Base-by-base conservation (phyloP, 2,329 filamentous ascomycete genomes). In the Sporothrix schenckii region DNA sequence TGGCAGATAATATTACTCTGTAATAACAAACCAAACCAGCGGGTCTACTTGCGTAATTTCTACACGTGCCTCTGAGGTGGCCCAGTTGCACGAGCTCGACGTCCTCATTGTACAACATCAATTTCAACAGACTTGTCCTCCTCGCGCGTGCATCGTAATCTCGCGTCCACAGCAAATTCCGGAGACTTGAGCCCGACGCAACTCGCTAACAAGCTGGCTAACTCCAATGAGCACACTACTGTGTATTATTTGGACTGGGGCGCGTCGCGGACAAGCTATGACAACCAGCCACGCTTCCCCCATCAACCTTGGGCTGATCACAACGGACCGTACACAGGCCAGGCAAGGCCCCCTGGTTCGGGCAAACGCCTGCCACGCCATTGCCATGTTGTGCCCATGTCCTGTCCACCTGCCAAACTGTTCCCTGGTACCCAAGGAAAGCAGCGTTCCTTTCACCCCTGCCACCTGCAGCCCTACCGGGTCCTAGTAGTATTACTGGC, bases 401-500 rank as follows among this genome's bases (percentile, higher is more conserved):
- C 34, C 34, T 34, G 34, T 34, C 34, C 39, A 19, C 19, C 34
- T 44, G 56, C n/a, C 34, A 58, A 58, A 30, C 39, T 24, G 53
- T 39, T 14, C 52, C 27, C 53, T 34, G 53, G 27, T 21, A 56
- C 21, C 52, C 52, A 54, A 54, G 27, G 30, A 14, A n/a, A 39
- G 30, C 5, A 4, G 13, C 61, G 7, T 13, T 14, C 14, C 52
- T 24, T 13, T 16, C 24, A 27, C 67, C 68, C 68, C 41, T 63
- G 68, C 63, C 68, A 53, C n/a, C 68, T 69, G 68, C 68, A 69
- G 68, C 68, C 68, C 68, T 69, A 69, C 21, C 34, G 34, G 34
- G 7, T 34, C 1, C 34, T 34, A 34, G 34, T 34, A 34, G 4
- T 34, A 34, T 34, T 34, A 34, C 34, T 34, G 34, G 34, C 34